These are phyloP conservation scores for Suillus plorans DNA, from an alignment of 768 basidiomycete genomes.

Conservation along the genomic window DNA sequence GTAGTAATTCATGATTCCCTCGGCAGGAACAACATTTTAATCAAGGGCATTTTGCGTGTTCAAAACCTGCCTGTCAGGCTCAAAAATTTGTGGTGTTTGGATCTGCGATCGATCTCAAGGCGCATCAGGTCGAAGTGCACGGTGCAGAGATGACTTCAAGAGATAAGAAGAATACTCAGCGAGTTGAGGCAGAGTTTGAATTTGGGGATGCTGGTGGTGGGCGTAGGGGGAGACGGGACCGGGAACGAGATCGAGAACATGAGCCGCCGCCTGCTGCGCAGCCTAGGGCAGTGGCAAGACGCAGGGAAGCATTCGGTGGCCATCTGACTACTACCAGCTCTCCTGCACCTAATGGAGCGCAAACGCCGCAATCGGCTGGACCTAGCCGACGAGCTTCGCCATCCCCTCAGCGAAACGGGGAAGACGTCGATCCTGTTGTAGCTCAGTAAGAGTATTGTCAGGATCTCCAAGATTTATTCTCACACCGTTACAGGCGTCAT, in stretches of 20 bases:
- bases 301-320: constrained; percentile 64
- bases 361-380: constrained; percentile 13
- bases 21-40: constrained; percentile 74
- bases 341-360: constrained; percentile 12
- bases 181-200: constrained; percentile 64
- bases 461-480: neutral
- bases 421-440: constrained; percentile 52
- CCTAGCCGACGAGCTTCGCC: constrained; percentile 31
- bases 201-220: constrained; percentile 59
- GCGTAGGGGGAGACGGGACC: constrained; percentile 45
- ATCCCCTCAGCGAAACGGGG: constrained; percentile 26
- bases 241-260: constrained; percentile 47
- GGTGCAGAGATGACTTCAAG: constrained; percentile 69
- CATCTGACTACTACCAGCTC: constrained; percentile 54
- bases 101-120: constrained; percentile 83
- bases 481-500: constrained; percentile 52
- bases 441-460: constrained; percentile 46
- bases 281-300: constrained; percentile 37
- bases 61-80: constrained; percentile 67
- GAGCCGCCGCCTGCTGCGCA: constrained; percentile 41
- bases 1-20: constrained; percentile 7
- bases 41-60: constrained; percentile 76
- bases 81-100: constrained; percentile 96
- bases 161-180: constrained; percentile 66
- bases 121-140: constrained; percentile 86